These are phyloP conservation scores for Wakefieldia striispora DNA, from an alignment of 768 basidiomycete genomes.

Conservation along the genomic window DNA sequence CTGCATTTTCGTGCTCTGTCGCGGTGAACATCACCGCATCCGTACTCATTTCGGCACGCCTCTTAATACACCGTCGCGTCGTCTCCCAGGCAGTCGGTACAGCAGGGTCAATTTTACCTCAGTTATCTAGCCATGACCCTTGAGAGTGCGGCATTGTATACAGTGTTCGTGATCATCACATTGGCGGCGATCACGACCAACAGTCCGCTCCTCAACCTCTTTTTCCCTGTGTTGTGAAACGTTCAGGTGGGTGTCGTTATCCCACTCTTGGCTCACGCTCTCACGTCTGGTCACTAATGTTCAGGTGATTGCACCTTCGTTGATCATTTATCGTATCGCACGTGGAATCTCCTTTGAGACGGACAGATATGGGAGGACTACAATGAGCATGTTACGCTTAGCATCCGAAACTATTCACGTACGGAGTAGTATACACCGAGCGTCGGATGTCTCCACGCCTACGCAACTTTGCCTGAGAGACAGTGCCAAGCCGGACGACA, in stretches of 20 bases:
- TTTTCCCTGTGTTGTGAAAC: constrained; percentile 19
- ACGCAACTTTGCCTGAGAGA: neutral
- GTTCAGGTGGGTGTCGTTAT: constrained; percentile 15
- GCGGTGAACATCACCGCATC: constrained; percentile 16
- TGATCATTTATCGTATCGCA: constrained; percentile 24
- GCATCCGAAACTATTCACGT: neutral
- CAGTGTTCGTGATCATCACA: constrained; percentile 5
- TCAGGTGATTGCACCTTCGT: constrained; percentile 12
- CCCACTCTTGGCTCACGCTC: too few relatives aligned
- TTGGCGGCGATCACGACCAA: constrained; percentile 15
- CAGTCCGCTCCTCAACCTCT: constrained; percentile 23
- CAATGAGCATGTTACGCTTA: constrained; percentile 9
- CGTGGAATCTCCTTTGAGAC: constrained; percentile 20
- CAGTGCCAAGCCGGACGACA: too few relatives aligned
- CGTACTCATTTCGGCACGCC: constrained; percentile 13
- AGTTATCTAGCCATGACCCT: constrained; percentile 24
- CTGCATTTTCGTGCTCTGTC: constrained; percentile 14
- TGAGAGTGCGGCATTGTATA: constrained; percentile 22
- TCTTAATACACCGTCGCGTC: constrained; percentile 17
- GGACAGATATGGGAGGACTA: neutral
- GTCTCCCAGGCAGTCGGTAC: constrained; percentile 4
- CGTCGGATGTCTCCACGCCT: too few relatives aligned
- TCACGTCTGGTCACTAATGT: too few relatives aligned
- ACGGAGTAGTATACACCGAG: too few relatives aligned
- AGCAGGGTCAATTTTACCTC: constrained; percentile 19